Conservation (phyloP, 208 protist species). For the Trypanosoma brucei region DNA sequence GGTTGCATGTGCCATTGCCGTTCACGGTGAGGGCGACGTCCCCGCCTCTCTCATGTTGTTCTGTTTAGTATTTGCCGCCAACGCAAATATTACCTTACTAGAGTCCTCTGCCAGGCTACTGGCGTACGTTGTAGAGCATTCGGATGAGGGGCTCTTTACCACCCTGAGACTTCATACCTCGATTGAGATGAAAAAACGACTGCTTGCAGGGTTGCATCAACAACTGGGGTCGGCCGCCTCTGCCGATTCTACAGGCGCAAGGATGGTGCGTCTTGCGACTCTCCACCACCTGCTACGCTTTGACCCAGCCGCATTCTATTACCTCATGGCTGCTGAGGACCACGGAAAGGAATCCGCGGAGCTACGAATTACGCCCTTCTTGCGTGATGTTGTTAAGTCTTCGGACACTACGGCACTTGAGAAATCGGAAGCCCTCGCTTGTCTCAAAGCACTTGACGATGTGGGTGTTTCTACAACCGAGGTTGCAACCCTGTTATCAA, state of each 20-base stretch:
- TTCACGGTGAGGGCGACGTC: conserved; percentile 10
- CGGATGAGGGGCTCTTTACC: conserved; percentile 22
- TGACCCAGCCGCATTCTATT: conserved; percentile 23
- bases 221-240: neutral
- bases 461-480: conserved; percentile 5
- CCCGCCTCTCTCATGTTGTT: conserved; percentile 25
- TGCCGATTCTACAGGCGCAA: neutral
- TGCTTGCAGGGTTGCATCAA: conserved; percentile 9
- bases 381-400: conserved; percentile 14
- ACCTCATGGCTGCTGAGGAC: conserved; percentile 17
- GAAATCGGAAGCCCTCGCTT: conserved; percentile 17
- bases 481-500: neutral
- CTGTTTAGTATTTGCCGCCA: conserved; percentile 18
- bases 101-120: conserved; percentile 18
- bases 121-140: conserved; percentile 17
- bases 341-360: neutral
- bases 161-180: conserved; percentile 26
- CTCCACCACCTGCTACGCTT: conserved; percentile 20
- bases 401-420: conserved; percentile 8
- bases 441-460: conserved; percentile 12
- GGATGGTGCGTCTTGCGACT: conserved; percentile 13
- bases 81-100: conserved; percentile 9
- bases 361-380: conserved; percentile 5
- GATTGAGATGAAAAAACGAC: conserved; percentile 6
- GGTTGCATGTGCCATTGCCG: conserved; percentile 21